Evolutionary conservation across 176 grass and related monocot species (phyloP), one percentile per base, ranked within the genome.

Genomic region (Hordeum marinum): DNA sequence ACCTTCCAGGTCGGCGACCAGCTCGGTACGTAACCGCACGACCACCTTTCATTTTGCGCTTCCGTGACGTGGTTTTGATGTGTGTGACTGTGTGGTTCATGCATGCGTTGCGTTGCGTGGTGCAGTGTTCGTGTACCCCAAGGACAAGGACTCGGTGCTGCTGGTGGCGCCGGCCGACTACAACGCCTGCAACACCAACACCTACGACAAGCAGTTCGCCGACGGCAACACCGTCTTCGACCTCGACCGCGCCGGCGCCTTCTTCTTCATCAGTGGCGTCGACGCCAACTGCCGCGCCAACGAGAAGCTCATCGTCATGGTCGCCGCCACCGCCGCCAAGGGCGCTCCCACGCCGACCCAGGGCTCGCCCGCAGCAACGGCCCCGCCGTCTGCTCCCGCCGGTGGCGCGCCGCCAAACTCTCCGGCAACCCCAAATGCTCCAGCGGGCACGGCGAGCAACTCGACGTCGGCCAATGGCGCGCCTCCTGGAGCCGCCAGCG

Each of bases 131-230:
- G 89, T 84, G 73, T 94, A 93, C 70, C 86, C 89, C 0, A 81
- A 84, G 27, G 90, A 81, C 81, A 59, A 86, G 32, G 92, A 94
- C 67, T 94, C 95, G 7, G 87, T 98, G 63, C 87, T 94, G 77
- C 26, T 81, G 80, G 92, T 97, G 67, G 88, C 91, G 17, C 80
- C 85, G 54, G 66, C 84, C 7, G 88, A 75, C 68, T 97, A 97
- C 84, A 91, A 91, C 87, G 42, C 84, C 0, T 94, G 95, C 92
- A 97, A 97, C 90, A 97, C 92, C 48, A 72, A 82, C 74, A 88
- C 87, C 11, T 94, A 86, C 70, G 76, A 80, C 63, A 68, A 67
- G 21, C 92, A 63, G 71, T 93, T 91, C 64, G 34, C 13, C 68
- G 90, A 93, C 82, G 95, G 92, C 64, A 87, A 78, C 89, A 97